A percentile compares a stretch with the other conserved stretches of the same genome.
Conservation (phyloP, 768 basidiomycete genomes). For the Xerocomus potaroensis region DNA sequence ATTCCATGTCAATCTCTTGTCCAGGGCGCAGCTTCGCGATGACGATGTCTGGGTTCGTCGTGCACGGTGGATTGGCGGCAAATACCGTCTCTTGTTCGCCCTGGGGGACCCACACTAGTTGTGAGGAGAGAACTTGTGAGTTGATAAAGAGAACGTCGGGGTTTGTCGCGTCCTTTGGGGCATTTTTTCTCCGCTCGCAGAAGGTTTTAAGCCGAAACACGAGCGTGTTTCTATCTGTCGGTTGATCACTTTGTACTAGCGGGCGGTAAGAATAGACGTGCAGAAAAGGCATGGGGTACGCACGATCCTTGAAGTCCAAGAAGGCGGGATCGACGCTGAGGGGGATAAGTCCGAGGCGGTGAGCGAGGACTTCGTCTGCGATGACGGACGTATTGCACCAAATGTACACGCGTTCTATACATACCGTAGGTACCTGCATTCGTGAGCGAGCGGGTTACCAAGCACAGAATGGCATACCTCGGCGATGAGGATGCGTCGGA, state of each 20-base stretch:
- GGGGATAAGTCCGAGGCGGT: constrained; percentile 89
- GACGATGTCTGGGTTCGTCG: constrained; percentile 80
- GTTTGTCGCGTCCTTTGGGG: constrained; percentile 48
- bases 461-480: constrained; percentile 54
- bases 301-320: constrained; percentile 52
- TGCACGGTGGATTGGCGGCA: constrained; percentile 46
- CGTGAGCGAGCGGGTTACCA: constrained; percentile 1
- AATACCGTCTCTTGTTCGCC: constrained; percentile 75
- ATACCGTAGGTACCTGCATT: constrained; percentile 80
- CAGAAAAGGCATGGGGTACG: constrained; percentile 6
- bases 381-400: constrained; percentile 96
- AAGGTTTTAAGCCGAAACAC: constrained; percentile 73
- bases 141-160: constrained; percentile 68
- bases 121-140: constrained; percentile 60
- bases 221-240: constrained; percentile 88
- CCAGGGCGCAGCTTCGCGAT: constrained; percentile 90
- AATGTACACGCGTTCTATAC: constrained; percentile 86
- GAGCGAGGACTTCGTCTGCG: constrained; percentile 89
- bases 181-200: constrained; percentile 60
- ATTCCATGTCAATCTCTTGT: constrained; percentile 77
- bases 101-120: constrained; percentile 73
- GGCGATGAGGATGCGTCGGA: constrained; percentile 87
- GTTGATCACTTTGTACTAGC: constrained; percentile 44
- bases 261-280: neutral
- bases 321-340: constrained; percentile 79